Conservation (phyloP, 257 asterid genomes). For the Echium plantagineum region DNA sequence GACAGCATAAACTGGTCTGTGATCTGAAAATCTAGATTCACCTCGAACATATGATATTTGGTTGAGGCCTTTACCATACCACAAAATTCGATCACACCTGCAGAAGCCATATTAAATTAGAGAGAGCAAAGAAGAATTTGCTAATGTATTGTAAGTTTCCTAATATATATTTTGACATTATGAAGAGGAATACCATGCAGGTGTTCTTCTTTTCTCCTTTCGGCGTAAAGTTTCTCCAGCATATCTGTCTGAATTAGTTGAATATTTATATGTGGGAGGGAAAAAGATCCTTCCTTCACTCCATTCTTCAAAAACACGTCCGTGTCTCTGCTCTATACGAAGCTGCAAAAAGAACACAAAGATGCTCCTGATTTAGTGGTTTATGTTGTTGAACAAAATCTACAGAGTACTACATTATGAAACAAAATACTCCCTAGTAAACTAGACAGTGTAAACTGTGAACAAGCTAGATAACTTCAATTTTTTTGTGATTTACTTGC, state of each 20-base stretch:
- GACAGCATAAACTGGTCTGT: constrained; percentile 71
- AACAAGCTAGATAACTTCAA: background rate
- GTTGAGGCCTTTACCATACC: constrained; percentile 83
- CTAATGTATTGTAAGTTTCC: background rate
- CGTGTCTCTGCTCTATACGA: constrained; percentile 55
- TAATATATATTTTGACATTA: background rate
- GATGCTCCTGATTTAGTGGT: background rate
- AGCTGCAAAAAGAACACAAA: constrained; percentile 39
- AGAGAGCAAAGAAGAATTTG: background rate
- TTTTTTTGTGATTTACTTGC: constrained; percentile 22
- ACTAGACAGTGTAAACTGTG: background rate
- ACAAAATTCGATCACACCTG: constrained; percentile 97
- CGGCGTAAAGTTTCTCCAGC: constrained; percentile 70
- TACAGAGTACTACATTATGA: background rate
- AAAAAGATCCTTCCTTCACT: constrained; percentile 76
- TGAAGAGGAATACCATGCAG: constrained; percentile 61
- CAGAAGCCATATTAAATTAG: constrained; percentile 14
- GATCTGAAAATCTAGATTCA: constrained; percentile 91
- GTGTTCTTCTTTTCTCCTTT: constrained; percentile 82
- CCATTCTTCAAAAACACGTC: constrained; percentile 85
- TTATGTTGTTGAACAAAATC: background rate
- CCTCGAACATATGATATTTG: constrained; percentile 93
- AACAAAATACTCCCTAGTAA: background rate
- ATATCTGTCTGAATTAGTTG: constrained; percentile 73
- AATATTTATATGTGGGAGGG: constrained; percentile 90